Evolutionary conservation across 139 green algal genomes (phyloP), one percentile per base, ranked within the genome.

Genomic region (Coccomyxa sp.): DNA sequence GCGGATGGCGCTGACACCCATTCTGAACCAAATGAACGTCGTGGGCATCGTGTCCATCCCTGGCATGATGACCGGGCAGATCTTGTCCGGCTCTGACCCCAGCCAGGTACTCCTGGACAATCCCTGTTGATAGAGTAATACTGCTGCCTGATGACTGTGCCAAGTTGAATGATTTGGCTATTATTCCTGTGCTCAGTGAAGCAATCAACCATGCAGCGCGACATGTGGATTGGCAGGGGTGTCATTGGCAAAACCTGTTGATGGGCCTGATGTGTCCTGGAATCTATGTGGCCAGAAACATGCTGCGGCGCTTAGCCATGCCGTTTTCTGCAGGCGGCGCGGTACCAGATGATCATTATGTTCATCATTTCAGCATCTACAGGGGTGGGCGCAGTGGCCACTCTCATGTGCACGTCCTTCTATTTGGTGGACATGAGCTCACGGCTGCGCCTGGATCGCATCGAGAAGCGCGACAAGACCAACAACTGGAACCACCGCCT

Each of bases 1-100:
- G 58, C 78, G 85, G 79, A 81, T 92, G 81, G 92, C 94, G 16
- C 88, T 96, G 83, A 96, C 91, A 25, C 94, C 94, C 11, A 88
- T 95, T 38, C 83, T 98, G 63, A 97, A 97, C 88, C 88, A 92
- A 82, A 94, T 98, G 91, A 82, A 79, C 51, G 94, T 97, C 18
- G 84, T 94, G 77, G 93, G 93, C 14, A 86, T 96, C 27, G 93
- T 98, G 13, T 91, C 85, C 25, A 95, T 96, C 31, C 91, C 94
- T 27, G 94, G 90, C 66, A 95, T 96, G 93, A 95, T 96, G 92
- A 96, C 92, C 0, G 94, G 94, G 13, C 93, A 97, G 81, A 96
- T 97, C 58, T 84, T 97, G 77, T 90, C 85, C 0, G 94, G 94
- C 10, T 88, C 82, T 1, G 87, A 94, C 68, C 92, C 94, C 0